phyloP scores from a whole-genome alignment of 352 stramenopile genomes.

The Blastocystis sp. region DNA sequence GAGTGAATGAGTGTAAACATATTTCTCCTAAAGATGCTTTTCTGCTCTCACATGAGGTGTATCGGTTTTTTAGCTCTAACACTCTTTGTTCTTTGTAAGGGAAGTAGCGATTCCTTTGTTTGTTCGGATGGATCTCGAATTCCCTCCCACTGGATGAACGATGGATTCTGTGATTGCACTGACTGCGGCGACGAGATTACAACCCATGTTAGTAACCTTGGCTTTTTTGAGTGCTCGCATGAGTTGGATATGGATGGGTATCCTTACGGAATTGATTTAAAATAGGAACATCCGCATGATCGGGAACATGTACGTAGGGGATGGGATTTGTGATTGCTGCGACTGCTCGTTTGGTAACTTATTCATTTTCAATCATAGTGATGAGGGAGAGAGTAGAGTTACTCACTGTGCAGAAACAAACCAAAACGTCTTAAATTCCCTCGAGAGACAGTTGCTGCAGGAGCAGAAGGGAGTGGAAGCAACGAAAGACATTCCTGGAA shows the following conservation, averaged over 20 bases:
- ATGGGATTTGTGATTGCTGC: conserved; percentile 48
- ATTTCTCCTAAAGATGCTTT: no score
- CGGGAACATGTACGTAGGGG: not conserved
- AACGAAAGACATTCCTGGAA: not conserved
- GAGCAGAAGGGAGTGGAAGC: not conserved
- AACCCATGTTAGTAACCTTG: conserved; percentile 7
- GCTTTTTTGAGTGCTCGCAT: not conserved
- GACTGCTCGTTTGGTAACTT: not conserved
- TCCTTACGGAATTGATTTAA: not conserved
- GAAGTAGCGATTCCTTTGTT: not conserved
- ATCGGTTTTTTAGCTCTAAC: not conserved
- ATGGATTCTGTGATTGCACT: conserved; percentile 39
- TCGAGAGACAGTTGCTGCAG: not conserved
- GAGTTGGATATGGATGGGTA: conserved; percentile 24
- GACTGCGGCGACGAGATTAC: conserved; percentile 24
- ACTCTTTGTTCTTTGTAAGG: not conserved
- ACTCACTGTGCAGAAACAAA: not conserved
- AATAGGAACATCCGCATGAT: not conserved
- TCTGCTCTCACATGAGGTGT: not conserved
- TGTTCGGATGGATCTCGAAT: not conserved
- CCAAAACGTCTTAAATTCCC: not conserved
- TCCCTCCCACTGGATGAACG: not conserved
- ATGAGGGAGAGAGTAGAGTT: not conserved
- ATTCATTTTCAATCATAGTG: not conserved
- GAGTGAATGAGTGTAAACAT: no score